Evolutionary conservation across 129 eudicot genomes (phyloP), one percentile per base, ranked within the genome.

Genomic region (Erigeron canadensis): DNA sequence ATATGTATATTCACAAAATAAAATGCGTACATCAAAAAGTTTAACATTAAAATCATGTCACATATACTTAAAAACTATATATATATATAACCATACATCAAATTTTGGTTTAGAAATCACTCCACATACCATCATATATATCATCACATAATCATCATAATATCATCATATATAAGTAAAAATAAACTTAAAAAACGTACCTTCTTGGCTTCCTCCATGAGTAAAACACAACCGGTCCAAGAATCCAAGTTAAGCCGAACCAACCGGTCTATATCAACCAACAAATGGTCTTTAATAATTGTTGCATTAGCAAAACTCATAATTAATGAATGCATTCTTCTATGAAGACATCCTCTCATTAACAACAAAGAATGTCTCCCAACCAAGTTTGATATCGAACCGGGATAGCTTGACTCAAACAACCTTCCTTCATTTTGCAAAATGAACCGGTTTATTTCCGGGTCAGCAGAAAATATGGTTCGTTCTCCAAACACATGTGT

Each of bases 171-270:
- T 47, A 53, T 4, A 53, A 39, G 39, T 7, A 15, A 40, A 38
- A 28, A 42, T 43, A 59, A 10, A 2, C 2, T 15, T 13, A 50
- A n/a, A 54, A 17, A 55, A 3, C 7, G 9, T 85, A 90, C 97
- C 98, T 89, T 92, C 76, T 89, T 92, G 18, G 96, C 91, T 67
- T 92, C 98, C 73, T 92, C 98, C 96, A 92, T 81, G 80, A 92
- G 96, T 40, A 89, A 63, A 61, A 92, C 80, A 70, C 90, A 86
- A 10, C 81, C 89, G 83, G 89, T 70, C 98, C 98, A 92, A 28
- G 85, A 22, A 8, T 85, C 84, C 74, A 89, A 65, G 47, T 84
- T 83, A 41, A 80, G 79, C 67, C 95, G 83, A 65, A 92, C 91
- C 69, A 92, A 62, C 50, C 98, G 89, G 86, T 92, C 96, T 23